Evolutionary conservation across 1,284 basidiomycete genomes (phyloP), one percentile per base, ranked within the genome.

Genomic region (Ganoderma multipileum): DNA sequence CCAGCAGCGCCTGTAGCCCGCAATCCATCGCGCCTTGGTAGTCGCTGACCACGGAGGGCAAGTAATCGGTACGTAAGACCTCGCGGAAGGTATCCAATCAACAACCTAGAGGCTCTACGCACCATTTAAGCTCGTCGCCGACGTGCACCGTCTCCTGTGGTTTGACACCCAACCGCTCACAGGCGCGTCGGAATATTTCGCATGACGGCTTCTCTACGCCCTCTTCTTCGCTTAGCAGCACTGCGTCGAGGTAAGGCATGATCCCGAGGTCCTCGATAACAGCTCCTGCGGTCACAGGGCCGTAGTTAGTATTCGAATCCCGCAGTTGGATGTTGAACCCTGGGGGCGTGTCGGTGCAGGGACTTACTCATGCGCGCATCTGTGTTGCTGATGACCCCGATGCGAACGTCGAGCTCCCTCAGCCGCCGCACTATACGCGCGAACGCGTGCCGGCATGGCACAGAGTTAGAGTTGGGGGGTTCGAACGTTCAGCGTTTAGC

Each of bases 81-180:
- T 33, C n/a, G 9, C 12, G 26, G 23, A 28, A 16, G 23, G 38
- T 7, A 2, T 16, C 14, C 36, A 26, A n/a, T 7, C n/a, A 36
- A 41, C 14, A 60, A 14, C 7, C 55, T 33, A n/a, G 33, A 38
- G 39, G 23, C 58, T 23, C 14, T 23, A 72, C 86, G 72, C 72
- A 92, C 92, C 85, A 84, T 58, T 83, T 76, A 44, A 92, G 76
- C 72, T 93, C 91, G 76, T 94, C 92, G 3, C 92, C 92, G 60
- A 94, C 85, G 73, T 94, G 92, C 38, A 93, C 74, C 39, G 84
- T 85, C 73, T 91, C 83, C 12, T 79, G 73, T 0, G 81, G 78
- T 30, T 71, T 70, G 18, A 86, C 68, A 38, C 79, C 68, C 16
- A 73, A 71, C 42, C 74, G 69, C 52, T 71, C 59, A 65, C 77